phyloP scores from a whole-genome alignment of 2,329 filamentous ascomycete genomes.

The Chaetomium sp. region DNA sequence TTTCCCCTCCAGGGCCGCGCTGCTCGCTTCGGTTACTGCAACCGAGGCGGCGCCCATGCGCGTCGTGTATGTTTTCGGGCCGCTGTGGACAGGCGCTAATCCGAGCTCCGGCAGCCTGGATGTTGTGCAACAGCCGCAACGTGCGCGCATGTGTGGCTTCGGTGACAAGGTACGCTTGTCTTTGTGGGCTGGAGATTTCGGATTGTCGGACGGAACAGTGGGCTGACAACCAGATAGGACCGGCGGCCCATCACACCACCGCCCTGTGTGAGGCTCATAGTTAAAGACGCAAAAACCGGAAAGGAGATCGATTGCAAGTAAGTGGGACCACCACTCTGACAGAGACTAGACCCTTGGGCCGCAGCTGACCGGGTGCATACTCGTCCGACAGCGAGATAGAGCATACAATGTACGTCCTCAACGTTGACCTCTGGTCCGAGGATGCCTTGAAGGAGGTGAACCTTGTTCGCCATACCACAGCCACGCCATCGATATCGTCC shows the following conservation, averaged over 20 bases:
- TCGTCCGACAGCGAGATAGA: slow-evolving; percentile 56
- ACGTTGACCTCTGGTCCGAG: slow-evolving; percentile 69
- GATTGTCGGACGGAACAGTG: background rate
- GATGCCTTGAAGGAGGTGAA: slow-evolving; percentile 67
- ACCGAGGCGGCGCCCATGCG: slow-evolving; percentile 7
- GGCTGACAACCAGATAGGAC: slow-evolving; percentile 62
- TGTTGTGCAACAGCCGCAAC: slow-evolving; percentile 86
- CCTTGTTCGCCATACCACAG: slow-evolving; percentile 64
- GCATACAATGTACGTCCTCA: slow-evolving; percentile 57
- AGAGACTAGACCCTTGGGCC: background rate
- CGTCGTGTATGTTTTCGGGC: slow-evolving; percentile 7
- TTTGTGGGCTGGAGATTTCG: slow-evolving; percentile 7
- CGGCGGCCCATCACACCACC: slow-evolving; percentile 94
- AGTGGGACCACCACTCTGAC: slow-evolving; percentile 38
- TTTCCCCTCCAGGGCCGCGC: background rate
- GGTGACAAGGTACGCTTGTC: slow-evolving; percentile 78
- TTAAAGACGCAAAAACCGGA: slow-evolving; percentile 72
- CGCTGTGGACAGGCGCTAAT: slow-evolving; percentile 26
- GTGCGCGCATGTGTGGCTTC: slow-evolving; percentile 98
- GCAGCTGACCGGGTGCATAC: slow-evolving; percentile 23
- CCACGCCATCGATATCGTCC: slow-evolving; percentile 76
- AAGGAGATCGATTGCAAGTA: slow-evolving; percentile 85
- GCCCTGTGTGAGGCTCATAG: slow-evolving; percentile 82
- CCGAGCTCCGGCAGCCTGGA: slow-evolving; percentile 56
- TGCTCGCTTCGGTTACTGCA: background rate